Evolutionary conservation across 106 monocot genomes (phyloP).

Genomic region (Dendrobium chrysotoxum): DNA sequence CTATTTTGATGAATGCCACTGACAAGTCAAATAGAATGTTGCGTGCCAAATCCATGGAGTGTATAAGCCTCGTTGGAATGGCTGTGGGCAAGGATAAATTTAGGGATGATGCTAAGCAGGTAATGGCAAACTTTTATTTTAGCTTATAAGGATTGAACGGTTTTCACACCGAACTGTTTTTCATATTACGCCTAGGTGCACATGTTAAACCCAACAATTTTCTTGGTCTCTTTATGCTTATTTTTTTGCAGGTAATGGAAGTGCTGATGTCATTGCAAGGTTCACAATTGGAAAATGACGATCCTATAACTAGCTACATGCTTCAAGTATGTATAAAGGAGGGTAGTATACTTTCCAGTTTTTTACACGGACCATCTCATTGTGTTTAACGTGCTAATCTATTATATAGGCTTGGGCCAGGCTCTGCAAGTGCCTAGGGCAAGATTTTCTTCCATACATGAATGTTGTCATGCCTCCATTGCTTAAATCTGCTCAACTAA

Average conservation of each 20-base stretch:
- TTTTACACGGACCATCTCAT: background rate
- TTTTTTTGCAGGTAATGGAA: constrained; percentile 78
- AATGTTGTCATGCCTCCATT: constrained; percentile 97
- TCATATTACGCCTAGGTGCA: background rate
- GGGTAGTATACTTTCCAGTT: background rate
- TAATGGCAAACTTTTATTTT: constrained; percentile 4
- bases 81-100: constrained; percentile 97
- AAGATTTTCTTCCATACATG: constrained; percentile 99
- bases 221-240: background rate
- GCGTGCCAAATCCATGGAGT: constrained; percentile 96
- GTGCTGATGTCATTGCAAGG: constrained; percentile 95
- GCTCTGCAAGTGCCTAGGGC: constrained; percentile 93
- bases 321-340: constrained; percentile 46
- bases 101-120: constrained; percentile 95
- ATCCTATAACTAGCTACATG: constrained; percentile 96
- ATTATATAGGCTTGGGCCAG: constrained; percentile 87
- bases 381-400: background rate
- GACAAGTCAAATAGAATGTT: constrained; percentile 93
- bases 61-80: constrained; percentile 97
- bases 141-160: background rate
- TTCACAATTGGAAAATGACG: constrained; percentile 84
- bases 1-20: constrained; percentile 92
- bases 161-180: background rate
- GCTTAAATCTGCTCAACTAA: constrained; percentile 93
- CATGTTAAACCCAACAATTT: background rate